Evolutionary conservation across 2,329 filamentous ascomycete species (phyloP), one percentile per base, ranked within the genome.

Genomic region (Uncinocarpus reesii): DNA sequence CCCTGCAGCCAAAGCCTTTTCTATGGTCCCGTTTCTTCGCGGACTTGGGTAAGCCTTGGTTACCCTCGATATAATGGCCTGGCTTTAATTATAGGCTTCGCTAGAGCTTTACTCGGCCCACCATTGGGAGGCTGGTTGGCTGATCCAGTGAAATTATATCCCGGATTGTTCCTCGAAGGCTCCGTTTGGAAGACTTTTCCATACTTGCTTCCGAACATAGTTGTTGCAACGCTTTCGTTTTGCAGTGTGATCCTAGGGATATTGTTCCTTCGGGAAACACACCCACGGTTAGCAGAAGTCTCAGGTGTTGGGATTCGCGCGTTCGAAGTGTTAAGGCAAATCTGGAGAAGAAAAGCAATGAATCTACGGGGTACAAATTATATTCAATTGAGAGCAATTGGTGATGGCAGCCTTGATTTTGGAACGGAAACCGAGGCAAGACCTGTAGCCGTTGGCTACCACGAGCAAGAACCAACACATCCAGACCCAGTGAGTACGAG

Each of bases 11-110:
- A 50, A 43, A 31, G 50, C 47, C 11, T 50, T 47, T 21, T 52
- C 47, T 11, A 37, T 50, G 10, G 47, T 52, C 18, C 50, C 50
- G 4, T 50, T 52, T 23, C 38, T 52, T 43, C 42, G 47, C 16
- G 42, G 37, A 2, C 37, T 52, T 13, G 47, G 47, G 50, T 52
- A 47, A 40, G 47, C 15, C 13, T 7, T n/a, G 21, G n/a, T 10
- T 15, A 20, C 20, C 18, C 16, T 8, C 21, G 26, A 20, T 42
- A n/a, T n/a, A 7, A 10, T 13, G 18, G n/a, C 28, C 6, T 32
- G 16, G 15, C 11, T 6, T 16, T 21, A 5, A 11, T 31, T 18
- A 6, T 20, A 4, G 15, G 18, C 11, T 23, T 8, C 13, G 34
- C 26, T 16, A 52, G 50, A 15, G 37, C 40, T 38, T 41, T 52